Evolutionary conservation across 2,329 filamentous ascomycete species (phyloP).

Genomic region (Elsinoe batatas): DNA sequence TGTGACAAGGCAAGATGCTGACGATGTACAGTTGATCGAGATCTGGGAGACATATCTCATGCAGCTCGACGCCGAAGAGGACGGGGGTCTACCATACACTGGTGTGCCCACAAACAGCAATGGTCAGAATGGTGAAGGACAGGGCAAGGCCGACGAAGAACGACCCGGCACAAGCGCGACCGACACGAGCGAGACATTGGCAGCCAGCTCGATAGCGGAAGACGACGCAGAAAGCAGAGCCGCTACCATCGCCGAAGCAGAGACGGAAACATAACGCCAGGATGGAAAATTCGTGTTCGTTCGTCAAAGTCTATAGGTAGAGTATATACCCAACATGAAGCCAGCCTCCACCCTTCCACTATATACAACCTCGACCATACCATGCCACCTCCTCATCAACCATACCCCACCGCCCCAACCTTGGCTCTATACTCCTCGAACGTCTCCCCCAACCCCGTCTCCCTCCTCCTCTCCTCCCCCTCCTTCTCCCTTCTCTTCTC

Average conservation of each 20-base stretch:
- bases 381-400: constrained; percentile 3
- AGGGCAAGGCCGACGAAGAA: not conserved
- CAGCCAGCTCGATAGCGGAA: not conserved
- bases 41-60: constrained; percentile 98
- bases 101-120: not conserved
- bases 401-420: constrained; percentile 27
- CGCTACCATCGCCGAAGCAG: not conserved
- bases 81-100: constrained; percentile 37
- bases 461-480: constrained; percentile 21
- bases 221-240: not conserved
- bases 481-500: constrained; percentile 25
- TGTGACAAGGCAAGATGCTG: constrained; percentile 27
- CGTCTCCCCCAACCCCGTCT: constrained; percentile 25
- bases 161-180: constrained; percentile 6
- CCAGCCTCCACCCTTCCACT: not conserved
- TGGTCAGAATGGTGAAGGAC: constrained; percentile 1
- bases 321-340: constrained; percentile 9
- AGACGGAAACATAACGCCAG: not conserved
- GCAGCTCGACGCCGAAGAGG: constrained; percentile 89
- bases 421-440: constrained; percentile 41
- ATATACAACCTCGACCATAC: not conserved
- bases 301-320: constrained; percentile 4
- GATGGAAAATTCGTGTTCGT: not conserved
- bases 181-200: constrained; percentile 4
- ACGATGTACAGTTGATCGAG: constrained; percentile 53